Base-by-base conservation (phyloP, 2,329 filamentous ascomycete species). In the Rutstroemia sp. region DNA sequence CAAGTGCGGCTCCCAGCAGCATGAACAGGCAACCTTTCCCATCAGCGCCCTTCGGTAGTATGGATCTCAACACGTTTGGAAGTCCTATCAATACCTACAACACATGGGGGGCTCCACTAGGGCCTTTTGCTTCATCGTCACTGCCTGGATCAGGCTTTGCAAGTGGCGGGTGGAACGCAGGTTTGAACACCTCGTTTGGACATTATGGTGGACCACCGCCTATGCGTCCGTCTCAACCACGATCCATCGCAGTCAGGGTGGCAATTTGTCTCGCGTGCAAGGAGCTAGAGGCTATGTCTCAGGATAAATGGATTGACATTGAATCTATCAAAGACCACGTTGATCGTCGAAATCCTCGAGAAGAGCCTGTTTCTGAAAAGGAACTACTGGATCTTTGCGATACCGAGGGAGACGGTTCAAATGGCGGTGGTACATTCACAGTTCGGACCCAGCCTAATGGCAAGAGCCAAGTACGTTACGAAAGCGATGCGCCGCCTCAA, bases 361-460 rank as follows among this genome's bases (percentile, higher is more conserved):
- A 71, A 16, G 70, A 72, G 6, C 65, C 70, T 3, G 64, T 82
- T 76, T 70, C 76, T 61, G 70, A 83, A 76, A 67, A 78, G 25
- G 92, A 96, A 65, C 78, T 97, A 64, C 78, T 92, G 41, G 84
- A 88, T 57, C 88, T 63, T 57, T 94, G 89, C 70, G 92, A 97
- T 65, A 96, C 92, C 0, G 89, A 96, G 69, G 94, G 94, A 57
- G 95, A 87, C 65, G 69, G 76, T 2, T 83, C 86, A 58, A 97
- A 97, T 65, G 94, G 94, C 47, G 92, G 92, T 46, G 94, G 94
- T n/a, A 86, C 81, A 25, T 95, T 99, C 67, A 83, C 88, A n/a
- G 62, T 69, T 45, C 65, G 68, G 17, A 52, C 59, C 50, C 64
- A 67, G 55, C 60, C 51, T 5, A 62, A 64, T 51, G 62, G 62